phyloP scores from a whole-genome alignment of 2,329 filamentous ascomycete genomes.

The Hawksworthiomyces lignivorus region DNA sequence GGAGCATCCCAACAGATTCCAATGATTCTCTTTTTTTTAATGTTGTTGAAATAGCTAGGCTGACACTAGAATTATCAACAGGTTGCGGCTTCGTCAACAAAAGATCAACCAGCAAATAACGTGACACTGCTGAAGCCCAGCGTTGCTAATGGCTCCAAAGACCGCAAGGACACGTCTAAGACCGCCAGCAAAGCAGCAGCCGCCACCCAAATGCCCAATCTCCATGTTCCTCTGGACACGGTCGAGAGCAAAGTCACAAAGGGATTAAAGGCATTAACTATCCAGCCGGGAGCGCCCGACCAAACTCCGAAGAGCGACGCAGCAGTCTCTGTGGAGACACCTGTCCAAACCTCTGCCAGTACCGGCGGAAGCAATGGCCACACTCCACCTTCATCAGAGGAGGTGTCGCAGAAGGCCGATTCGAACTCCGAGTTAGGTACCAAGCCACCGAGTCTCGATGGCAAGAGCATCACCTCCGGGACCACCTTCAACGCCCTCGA shows the following conservation, averaged over 20 bases:
- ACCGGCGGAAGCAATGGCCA: conserved; percentile 27
- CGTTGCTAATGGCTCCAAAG: background rate
- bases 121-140: background rate
- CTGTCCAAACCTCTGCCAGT: background rate
- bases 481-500: conserved; percentile 87
- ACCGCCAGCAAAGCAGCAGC: conserved; percentile 1
- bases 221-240: no score
- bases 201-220: background rate
- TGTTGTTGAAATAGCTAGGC: background rate
- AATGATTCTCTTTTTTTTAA: no score
- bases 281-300: no score
- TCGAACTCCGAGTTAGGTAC: conserved; percentile 59
- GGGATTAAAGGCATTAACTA: no score
- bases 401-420: conserved; percentile 50
- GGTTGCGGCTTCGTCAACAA: conserved; percentile 42
- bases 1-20: no score
- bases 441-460: conserved; percentile 85
- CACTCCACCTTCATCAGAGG: conserved; percentile 43
- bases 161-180: background rate
- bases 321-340: background rate
- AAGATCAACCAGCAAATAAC: conserved; percentile 24
- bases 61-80: conserved; percentile 16
- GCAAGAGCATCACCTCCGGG: conserved; percentile 88
- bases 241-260: no score
- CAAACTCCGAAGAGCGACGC: background rate